These are phyloP conservation scores for Trichoderma hamatum DNA, from an alignment of 2,329 filamentous ascomycete genomes.

Conservation along the genomic window DNA sequence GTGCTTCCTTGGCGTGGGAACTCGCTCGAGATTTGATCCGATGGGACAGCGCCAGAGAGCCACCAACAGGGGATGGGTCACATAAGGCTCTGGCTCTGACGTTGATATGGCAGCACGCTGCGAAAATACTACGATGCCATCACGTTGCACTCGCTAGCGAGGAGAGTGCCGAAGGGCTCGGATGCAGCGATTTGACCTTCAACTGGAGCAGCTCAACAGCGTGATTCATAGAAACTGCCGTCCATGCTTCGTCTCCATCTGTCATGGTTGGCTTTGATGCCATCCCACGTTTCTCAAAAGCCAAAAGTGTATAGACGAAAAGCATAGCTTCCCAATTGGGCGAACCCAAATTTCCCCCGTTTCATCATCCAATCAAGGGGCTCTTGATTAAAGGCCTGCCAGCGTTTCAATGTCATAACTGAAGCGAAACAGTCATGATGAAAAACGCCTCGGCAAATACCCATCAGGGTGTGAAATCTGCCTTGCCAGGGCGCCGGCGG, in stretches of 20 bases:
- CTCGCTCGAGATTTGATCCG: background rate
- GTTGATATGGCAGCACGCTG: background rate
- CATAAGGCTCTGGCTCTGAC: background rate
- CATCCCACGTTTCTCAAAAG: constrained; percentile 7
- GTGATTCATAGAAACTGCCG: background rate
- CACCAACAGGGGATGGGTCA: background rate
- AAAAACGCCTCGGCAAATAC: constrained; percentile 17
- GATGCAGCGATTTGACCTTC: background rate
- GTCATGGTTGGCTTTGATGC: constrained; percentile 5
- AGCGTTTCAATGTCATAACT: constrained; percentile 6
- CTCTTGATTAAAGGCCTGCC: constrained; percentile 17
- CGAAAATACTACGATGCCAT: background rate
- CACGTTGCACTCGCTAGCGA: background rate
- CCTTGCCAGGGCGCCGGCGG: constrained; percentile 16
- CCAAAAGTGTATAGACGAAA: background rate
- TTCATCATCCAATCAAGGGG: constrained; percentile 13
- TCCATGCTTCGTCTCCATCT: background rate
- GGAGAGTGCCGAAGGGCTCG: background rate
- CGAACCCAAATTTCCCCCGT: background rate
- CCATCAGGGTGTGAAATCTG: constrained; percentile 25
- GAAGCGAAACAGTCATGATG: background rate
- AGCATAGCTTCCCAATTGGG: constrained; percentile 13
- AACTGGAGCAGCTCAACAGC: background rate
- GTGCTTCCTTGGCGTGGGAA: constrained; percentile 3
- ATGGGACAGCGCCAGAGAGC: constrained; percentile 7